These are phyloP conservation scores for Actinidia arguta DNA, from an alignment of 179 eudicot genomes.

Conservation along the genomic window DNA sequence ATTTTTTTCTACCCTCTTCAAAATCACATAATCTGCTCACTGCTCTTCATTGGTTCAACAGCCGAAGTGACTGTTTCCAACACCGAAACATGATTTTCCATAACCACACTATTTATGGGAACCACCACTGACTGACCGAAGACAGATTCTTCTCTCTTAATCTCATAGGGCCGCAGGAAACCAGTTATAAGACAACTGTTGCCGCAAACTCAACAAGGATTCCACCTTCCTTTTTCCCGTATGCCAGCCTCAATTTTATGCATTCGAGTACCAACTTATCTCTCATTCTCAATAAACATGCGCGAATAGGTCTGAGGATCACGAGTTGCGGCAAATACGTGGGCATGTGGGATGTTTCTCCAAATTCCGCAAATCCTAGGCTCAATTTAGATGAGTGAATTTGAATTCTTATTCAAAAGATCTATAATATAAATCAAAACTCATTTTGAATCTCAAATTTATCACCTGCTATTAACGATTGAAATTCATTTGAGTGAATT, in stretches of 20 bases:
- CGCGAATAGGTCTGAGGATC: neutral
- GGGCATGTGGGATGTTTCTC: slow-evolving; percentile 60
- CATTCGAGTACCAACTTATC: neutral
- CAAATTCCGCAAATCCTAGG: slow-evolving; percentile 35
- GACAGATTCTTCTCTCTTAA: slow-evolving; percentile 63
- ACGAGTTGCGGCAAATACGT: neutral
- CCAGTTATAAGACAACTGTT: no score
- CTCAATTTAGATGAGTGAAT: no score
- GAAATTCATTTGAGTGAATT: no score
- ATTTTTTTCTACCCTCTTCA: slow-evolving; percentile 33
- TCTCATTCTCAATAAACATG: neutral
- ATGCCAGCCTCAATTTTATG: neutral
- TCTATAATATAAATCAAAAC: no score
- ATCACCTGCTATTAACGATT: no score
- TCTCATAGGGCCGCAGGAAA: slow-evolving; percentile 45
- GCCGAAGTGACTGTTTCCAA: slow-evolving; percentile 44
- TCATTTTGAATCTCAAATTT: no score
- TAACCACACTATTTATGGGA: slow-evolving; percentile 24
- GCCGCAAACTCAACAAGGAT: slow-evolving; percentile 37
- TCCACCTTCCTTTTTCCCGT: slow-evolving; percentile 41
- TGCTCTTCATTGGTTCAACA: slow-evolving; percentile 33
- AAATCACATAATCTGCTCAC: neutral
- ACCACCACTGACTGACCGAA: slow-evolving; percentile 1
- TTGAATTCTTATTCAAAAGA: no score
- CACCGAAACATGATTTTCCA: slow-evolving; percentile 41